phyloP scores from a whole-genome alignment of 2,329 filamentous ascomycete genomes.

The Aspergillus chevalieri region DNA sequence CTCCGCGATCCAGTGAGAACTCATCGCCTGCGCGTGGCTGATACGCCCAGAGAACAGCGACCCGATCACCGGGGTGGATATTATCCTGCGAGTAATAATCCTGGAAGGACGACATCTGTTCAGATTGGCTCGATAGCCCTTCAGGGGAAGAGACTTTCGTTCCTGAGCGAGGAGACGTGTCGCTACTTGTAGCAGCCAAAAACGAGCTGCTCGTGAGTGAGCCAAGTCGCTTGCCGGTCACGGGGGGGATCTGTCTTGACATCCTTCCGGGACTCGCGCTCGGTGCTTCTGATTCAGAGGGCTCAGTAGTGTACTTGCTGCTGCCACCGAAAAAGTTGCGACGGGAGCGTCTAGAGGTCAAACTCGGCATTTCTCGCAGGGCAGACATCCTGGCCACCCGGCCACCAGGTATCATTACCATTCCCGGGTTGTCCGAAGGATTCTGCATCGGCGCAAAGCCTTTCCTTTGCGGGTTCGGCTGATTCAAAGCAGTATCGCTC shows the following conservation, averaged over 20 bases:
- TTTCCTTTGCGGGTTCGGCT: conserved; percentile 64
- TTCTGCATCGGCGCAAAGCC: conserved; percentile 40
- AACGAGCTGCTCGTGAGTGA: conserved; percentile 82
- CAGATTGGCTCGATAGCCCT: conserved; percentile 79
- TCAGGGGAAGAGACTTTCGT: conserved; percentile 80
- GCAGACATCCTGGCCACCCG: conserved; percentile 95
- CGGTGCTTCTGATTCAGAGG: conserved; percentile 60
- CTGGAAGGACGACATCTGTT: conserved; percentile 93
- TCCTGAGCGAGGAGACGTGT: conserved; percentile 64
- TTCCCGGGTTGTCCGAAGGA: conserved; percentile 44
- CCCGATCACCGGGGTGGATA: conserved; percentile 83
- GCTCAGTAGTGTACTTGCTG: conserved; percentile 46
- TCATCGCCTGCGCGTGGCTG: conserved; percentile 90
- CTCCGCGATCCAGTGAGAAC: conserved; percentile 85
- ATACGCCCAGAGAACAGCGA: conserved; percentile 93
- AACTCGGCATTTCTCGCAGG: conserved; percentile 66
- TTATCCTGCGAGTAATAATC: conserved; percentile 98
- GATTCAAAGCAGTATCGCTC: conserved; percentile 77
- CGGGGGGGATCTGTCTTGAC: conserved; percentile 42
- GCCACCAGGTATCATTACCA: conserved; percentile 74
- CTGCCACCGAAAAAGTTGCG: conserved; percentile 44
- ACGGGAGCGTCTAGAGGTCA: conserved; percentile 52
- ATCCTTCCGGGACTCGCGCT: conserved; percentile 67
- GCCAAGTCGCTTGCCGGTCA: conserved; percentile 63
- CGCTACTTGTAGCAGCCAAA: conserved; percentile 57